Evolutionary conservation across 1,139 yeast species (phyloP), one percentile per base, ranked within the genome.

Genomic region (Debaryomyces udenii): DNA sequence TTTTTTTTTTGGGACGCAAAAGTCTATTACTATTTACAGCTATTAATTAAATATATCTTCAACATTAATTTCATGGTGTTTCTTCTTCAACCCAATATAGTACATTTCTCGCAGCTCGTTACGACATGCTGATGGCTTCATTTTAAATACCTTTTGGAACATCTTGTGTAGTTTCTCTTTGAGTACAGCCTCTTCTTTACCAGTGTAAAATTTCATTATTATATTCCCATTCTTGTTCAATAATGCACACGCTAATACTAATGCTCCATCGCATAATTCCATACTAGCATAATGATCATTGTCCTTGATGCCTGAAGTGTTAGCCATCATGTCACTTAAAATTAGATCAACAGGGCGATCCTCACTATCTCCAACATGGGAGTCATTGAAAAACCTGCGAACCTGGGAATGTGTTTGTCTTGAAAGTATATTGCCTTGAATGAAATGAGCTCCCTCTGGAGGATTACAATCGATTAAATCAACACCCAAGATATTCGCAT

Each of bases 291-390:
- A 59, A 50, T 73, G 78, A 49, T 73, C 78, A 27, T 56, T 61
- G 42, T 65, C 70, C 39, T 68, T 68, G 23, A 66, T 62, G 1
- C 78, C 78, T 3, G 70, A 64, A 6, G 76, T 68, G 42, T 73
- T 72, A n/a, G 66, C 64, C 76, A 73, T 71, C 78, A 73, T 73
- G 47, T 73, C 78, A 48, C 78, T 72, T 35, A 73, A 39, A 1
- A 73, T 64, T 18, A 73, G 46, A 40, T 72, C 69, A 2, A 70
- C 56, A 3, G 55, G 53, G 7, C 9, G 27, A 11, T 32, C 41
- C 36, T 35, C 37, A 31, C 16, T 35, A 11, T 38, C 42, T 11
- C 20, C 23, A 11, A 4, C 9, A 9, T 20, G 27, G 17, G 11
- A 14, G 20, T 3, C 29, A 29, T 17, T 31, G 39, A 60, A 64